Conservation (phyloP, 148 eudicot genomes). For the Linanthus parryae region DNA sequence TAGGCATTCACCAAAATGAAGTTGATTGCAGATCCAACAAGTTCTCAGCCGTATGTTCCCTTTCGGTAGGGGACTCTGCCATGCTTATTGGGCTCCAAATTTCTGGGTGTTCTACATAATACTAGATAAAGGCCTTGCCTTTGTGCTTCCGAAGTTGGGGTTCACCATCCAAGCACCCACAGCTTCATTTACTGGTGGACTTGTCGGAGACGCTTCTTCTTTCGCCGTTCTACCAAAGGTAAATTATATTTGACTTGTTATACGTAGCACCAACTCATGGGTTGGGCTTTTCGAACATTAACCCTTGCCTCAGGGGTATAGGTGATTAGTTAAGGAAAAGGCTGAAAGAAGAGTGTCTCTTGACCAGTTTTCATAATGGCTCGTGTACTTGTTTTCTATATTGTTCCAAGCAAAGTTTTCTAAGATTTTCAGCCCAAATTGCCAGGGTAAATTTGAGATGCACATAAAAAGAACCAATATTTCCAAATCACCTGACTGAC, state of each 20-base stretch:
- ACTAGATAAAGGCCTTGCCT: slow-evolving; percentile 61
- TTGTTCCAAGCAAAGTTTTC: no score
- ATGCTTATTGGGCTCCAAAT: slow-evolving; percentile 99
- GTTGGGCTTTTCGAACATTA: neutral
- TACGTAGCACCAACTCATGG: neutral
- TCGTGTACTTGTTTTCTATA: neutral
- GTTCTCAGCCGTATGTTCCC: slow-evolving; percentile 95
- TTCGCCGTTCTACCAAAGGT: slow-evolving; percentile 86
- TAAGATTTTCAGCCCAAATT: no score
- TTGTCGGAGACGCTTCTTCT: slow-evolving; percentile 95
- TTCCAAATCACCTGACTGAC: no score
- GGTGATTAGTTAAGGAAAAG: neutral
- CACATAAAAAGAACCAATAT: no score
- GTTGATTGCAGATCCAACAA: slow-evolving; percentile 75
- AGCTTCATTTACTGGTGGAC: slow-evolving; percentile 94
- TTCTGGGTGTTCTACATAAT: slow-evolving; percentile 95
- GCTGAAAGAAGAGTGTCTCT: neutral
- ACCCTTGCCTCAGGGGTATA: neutral
- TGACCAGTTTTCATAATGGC: neutral
- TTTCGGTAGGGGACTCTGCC: slow-evolving; percentile 99
- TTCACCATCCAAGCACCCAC: slow-evolving; percentile 55
- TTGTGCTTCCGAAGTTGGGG: slow-evolving; percentile 53
- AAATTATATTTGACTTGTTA: slow-evolving; percentile 1
- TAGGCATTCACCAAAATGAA: slow-evolving; percentile 20
- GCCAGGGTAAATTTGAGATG: no score